Evolutionary conservation across 139 green algal species (phyloP), one percentile per base, ranked within the genome.

Genomic region (Deuterostichococcus epilithicus): DNA sequence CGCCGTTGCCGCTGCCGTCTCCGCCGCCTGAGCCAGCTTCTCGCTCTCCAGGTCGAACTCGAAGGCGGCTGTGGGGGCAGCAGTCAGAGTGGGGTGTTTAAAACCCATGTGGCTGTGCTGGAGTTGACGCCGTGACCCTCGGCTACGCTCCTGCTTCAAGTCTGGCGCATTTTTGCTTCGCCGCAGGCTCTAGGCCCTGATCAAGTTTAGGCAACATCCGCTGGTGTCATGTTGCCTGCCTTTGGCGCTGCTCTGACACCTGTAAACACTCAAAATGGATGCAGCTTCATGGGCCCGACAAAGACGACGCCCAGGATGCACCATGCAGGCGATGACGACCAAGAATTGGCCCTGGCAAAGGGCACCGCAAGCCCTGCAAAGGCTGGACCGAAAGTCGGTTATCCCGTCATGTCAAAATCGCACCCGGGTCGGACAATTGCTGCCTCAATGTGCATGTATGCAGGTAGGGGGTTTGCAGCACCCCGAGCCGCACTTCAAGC

Each of bases 31-130:
- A 34, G 86, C 86, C 42, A 97, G 83, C 34, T 94, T 84, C 22
- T 93, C 83, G 70, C 97, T 91, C 76, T 97, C 92, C 86, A 97
- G 95, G 77, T 97, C 92, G 75, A 96, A 94, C 63, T 92, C 82
- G 69, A 97, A 97, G 0, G 85, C 70, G 18, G 70, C 89, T 93
- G 52, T 20, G 52, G 18, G 28, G 8, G 88, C 72, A 81, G 1
- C 32, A 33, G 6, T 26, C 47, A 72, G 32, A 42, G 45, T 70
- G 0, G 15, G 4, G 34, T 37, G 35, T 37, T 44, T 23, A 2
- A 70, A 22, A n/a, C 65, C 2, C n/a, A 37, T 20, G 52, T n/a
- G 23, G 52, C n/a, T 60, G n/a, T 2, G n/a, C 34, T 74, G 20
- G 25, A 5, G 52, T 26, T 22, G 25, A 1, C 32, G 66, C 26